A percentile compares a stretch with the other conserved stretches of the same genome.
Conservation (phyloP, 139 green algal species). For the Asterochloris erici region DNA sequence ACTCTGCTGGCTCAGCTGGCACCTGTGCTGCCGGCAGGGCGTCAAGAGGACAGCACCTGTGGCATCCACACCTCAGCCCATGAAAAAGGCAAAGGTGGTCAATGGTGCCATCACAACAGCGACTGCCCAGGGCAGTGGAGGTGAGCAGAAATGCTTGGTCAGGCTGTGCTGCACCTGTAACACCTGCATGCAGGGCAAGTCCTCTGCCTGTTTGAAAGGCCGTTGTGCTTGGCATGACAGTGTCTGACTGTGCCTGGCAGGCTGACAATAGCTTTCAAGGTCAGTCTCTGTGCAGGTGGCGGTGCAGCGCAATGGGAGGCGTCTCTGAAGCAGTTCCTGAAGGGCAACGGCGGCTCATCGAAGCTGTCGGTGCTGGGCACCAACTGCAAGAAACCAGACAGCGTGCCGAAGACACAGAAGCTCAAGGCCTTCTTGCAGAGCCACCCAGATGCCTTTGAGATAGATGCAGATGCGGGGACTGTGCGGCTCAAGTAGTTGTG, state of each 20-base stretch:
- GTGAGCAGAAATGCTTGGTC: too few relatives aligned
- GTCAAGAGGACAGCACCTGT: not conserved
- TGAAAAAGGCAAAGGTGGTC: conserved; percentile 11
- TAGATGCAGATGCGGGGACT: conserved; percentile 1
- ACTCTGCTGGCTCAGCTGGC: too few relatives aligned
- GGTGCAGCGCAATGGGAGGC: conserved; percentile 1
- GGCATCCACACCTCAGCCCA: not conserved
- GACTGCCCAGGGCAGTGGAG: too few relatives aligned
- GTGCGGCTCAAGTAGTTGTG: not conserved
- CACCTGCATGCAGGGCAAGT: too few relatives aligned
- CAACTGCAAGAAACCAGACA: conserved; percentile 4
- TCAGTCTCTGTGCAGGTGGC: too few relatives aligned
- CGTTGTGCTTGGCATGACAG: too few relatives aligned
- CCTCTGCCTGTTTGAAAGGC: too few relatives aligned
- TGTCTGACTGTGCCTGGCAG: too few relatives aligned
- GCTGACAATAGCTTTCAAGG: too few relatives aligned
- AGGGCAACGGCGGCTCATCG: not conserved
- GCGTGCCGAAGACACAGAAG: conserved; percentile 1
- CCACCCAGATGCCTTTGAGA: not conserved
- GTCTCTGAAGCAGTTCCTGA: not conserved
- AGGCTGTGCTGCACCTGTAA: too few relatives aligned
- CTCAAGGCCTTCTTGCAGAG: conserved; percentile 9
- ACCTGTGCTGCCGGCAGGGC: not conserved
- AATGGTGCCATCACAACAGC: too few relatives aligned
- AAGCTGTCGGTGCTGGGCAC: conserved; percentile 5